Conservation (phyloP, 2,329 filamentous ascomycete species). For the Fusarium bulbicola region DNA sequence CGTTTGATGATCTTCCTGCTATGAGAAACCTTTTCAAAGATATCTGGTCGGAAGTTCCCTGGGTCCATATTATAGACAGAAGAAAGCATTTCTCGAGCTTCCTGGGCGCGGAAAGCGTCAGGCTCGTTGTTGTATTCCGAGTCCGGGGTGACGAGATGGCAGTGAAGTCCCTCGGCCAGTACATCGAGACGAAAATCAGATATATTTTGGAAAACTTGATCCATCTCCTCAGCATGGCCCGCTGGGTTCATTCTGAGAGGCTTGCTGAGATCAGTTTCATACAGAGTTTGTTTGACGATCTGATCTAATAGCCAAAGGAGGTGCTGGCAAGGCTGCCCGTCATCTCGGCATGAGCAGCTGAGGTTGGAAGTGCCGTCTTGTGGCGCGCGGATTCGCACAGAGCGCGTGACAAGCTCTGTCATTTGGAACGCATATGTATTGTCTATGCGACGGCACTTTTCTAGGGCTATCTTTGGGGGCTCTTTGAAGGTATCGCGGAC, state of each 20-base stretch:
- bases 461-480: conserved; percentile 59
- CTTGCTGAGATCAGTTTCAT: conserved; percentile 48
- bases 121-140: conserved; percentile 43
- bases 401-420: conserved; percentile 62
- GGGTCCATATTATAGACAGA: conserved; percentile 51
- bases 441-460: conserved; percentile 58
- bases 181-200: conserved; percentile 61
- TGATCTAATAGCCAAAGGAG: conserved; percentile 65
- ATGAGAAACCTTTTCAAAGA: conserved; percentile 48
- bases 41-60: conserved; percentile 58
- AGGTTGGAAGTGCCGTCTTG: conserved; percentile 52
- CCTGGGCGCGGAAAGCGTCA: conserved; percentile 54
- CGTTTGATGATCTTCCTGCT: conserved; percentile 52
- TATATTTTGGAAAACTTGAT: conserved; percentile 59
- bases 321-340: conserved; percentile 57
- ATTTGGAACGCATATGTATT: conserved; percentile 65
- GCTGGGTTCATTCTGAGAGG: conserved; percentile 54
- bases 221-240: conserved; percentile 58
- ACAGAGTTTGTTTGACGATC: conserved; percentile 58
- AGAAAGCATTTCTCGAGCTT: conserved; percentile 62
- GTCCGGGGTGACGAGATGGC: conserved; percentile 51
- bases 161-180: conserved; percentile 62
- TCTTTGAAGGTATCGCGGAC: conserved; percentile 58
- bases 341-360: conserved; percentile 57
- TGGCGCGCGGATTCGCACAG: conserved; percentile 58